Evolutionary conservation across 1,284 basidiomycete species (phyloP).

Genomic region (Golubevia pallescens): DNA sequence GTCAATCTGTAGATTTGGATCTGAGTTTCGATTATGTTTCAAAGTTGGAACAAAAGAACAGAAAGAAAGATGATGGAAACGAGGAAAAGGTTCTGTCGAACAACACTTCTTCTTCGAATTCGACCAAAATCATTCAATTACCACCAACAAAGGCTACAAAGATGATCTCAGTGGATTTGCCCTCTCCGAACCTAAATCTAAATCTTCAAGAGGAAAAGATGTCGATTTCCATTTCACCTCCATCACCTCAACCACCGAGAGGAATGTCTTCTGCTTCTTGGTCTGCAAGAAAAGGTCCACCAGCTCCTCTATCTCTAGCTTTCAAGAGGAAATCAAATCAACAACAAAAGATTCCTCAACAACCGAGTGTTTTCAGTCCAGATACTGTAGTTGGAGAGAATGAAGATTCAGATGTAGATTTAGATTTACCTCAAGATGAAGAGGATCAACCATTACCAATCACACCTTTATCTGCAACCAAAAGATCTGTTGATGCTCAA

Average conservation of each 20-base stretch:
- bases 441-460: slow-evolving; percentile 16
- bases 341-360: neutral
- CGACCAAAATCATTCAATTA: too few species aligned
- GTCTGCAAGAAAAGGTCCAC: neutral
- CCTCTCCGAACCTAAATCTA: too few species aligned
- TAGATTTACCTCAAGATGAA: neutral
- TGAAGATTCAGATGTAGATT: too few species aligned
- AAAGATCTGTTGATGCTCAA: slow-evolving; percentile 18
- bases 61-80: too few species aligned
- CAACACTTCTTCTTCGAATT: too few species aligned
- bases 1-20: slow-evolving; percentile 35
- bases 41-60: slow-evolving; percentile 21
- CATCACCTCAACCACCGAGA: too few species aligned
- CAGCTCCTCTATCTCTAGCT: neutral
- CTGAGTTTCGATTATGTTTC: slow-evolving; percentile 44
- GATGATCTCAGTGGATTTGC: too few species aligned
- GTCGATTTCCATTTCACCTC: too few species aligned
- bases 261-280: too few species aligned
- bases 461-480: slow-evolving; percentile 32
- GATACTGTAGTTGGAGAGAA: neutral
- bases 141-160: too few species aligned
- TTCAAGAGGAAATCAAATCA: neutral
- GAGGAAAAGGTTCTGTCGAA: too few species aligned
- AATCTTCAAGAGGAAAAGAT: too few species aligned
- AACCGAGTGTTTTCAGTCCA: neutral